Conservation (phyloP, 345 rosid genomes). For the Conringia planisiliqua region DNA sequence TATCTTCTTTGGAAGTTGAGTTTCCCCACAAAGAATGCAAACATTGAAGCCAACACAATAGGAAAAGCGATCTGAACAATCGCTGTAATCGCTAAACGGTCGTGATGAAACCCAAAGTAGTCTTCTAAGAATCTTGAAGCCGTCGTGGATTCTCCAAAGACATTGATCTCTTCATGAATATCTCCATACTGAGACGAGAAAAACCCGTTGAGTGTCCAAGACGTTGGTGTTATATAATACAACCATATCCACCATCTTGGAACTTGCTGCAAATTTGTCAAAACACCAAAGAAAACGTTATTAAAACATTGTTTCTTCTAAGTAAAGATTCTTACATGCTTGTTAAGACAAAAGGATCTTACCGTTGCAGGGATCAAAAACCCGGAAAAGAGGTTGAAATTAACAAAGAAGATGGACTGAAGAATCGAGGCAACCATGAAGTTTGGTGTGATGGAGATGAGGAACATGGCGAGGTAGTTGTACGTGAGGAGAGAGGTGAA, state of each 20-base stretch:
- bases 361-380: conserved; percentile 67
- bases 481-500: conserved; percentile 51
- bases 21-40: conserved; percentile 48
- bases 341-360: conserved; percentile 9
- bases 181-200: conserved; percentile 79
- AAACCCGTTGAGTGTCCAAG: conserved; percentile 69
- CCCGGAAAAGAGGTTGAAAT: conserved; percentile 61
- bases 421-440: conserved; percentile 52
- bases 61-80: conserved; percentile 49
- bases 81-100: conserved; percentile 38
- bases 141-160: conserved; percentile 46
- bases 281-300: neutral
- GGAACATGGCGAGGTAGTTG: conserved; percentile 72
- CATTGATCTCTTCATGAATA: conserved; percentile 38
- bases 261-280: conserved; percentile 44
- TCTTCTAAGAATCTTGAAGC: conserved; percentile 46
- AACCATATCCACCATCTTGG: conserved; percentile 90
- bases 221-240: conserved; percentile 60
- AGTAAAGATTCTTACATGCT: neutral
- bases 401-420: conserved; percentile 40
- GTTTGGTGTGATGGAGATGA: conserved; percentile 66
- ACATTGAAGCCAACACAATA: conserved; percentile 45
- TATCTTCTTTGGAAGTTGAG: conserved; percentile 66
- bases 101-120: conserved; percentile 57
- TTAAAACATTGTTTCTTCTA: neutral